These are phyloP conservation scores for Trametes hirsuta DNA, from an alignment of 1,284 basidiomycete genomes.

Conservation along the genomic window DNA sequence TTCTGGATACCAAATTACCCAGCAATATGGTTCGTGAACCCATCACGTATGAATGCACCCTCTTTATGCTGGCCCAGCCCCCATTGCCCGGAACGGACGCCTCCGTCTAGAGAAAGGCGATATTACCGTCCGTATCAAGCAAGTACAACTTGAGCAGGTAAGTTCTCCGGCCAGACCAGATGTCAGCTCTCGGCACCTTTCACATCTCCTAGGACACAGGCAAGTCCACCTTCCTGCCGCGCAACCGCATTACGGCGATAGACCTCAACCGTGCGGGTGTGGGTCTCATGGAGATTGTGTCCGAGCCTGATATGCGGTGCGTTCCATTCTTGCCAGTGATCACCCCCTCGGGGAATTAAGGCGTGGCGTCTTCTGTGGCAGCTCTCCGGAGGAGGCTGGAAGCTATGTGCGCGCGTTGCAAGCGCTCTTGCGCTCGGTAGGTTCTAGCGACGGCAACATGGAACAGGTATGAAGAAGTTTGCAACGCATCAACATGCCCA, in stretches of 20 bases:
- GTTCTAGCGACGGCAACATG: slow-evolving; percentile 96
- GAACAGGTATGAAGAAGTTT: slow-evolving; percentile 68
- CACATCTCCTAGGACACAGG: slow-evolving; percentile 79
- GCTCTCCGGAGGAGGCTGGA: slow-evolving; percentile 90
- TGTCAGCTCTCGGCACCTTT: slow-evolving; percentile 2
- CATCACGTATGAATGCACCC: neutral
- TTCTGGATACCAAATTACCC: slow-evolving; percentile 95
- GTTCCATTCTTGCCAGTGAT: slow-evolving; percentile 23
- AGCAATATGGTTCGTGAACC: slow-evolving; percentile 79
- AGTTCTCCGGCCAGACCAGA: slow-evolving; percentile 18
- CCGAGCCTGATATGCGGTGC: slow-evolving; percentile 88
- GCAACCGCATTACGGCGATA: slow-evolving; percentile 63
- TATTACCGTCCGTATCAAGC: slow-evolving; percentile 77
- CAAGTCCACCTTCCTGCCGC: slow-evolving; percentile 77
- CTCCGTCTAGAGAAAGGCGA: slow-evolving; percentile 54
- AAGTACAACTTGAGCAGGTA: slow-evolving; percentile 96
- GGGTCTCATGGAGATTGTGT: slow-evolving; percentile 96
- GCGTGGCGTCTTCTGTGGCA: slow-evolving; percentile 32
- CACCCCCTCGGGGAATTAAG: neutral
- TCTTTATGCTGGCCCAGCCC: slow-evolving; percentile 49
- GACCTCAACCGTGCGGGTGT: slow-evolving; percentile 93
- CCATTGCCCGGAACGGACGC: slow-evolving; percentile 76
- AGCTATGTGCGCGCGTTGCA: slow-evolving; percentile 89
- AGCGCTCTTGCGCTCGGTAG: slow-evolving; percentile 79
- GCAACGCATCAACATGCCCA: neutral